A percentile compares a stretch with the other conserved stretches of the same genome.
Conservation (phyloP, 805 yeast species). For the Maudiozyma serrabonitensis region DNA sequence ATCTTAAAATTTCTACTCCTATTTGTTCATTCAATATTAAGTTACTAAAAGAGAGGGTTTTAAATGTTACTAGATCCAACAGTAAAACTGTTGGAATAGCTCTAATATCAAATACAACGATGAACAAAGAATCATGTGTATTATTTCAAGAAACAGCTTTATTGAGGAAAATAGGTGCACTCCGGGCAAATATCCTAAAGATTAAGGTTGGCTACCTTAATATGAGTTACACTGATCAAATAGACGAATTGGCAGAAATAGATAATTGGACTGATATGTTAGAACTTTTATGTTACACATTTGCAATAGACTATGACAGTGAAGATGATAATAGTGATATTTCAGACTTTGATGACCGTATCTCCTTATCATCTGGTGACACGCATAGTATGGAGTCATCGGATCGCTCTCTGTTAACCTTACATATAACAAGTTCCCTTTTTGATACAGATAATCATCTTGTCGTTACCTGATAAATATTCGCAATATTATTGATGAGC, state of each 20-base stretch:
- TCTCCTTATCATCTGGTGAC: constrained; percentile 11
- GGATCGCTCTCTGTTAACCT: constrained; percentile 2
- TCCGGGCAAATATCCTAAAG: constrained; percentile 14
- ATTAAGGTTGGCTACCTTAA: constrained; percentile 28
- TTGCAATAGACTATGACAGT: constrained; percentile 24
- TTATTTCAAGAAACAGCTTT: neutral
- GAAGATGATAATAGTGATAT: constrained; percentile 10
- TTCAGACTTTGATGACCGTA: neutral
- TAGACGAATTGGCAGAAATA: constrained; percentile 25
- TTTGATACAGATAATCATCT: too few species aligned
- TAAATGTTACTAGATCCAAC: too few species aligned
- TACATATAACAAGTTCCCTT: neutral
- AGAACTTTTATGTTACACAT: constrained; percentile 25
- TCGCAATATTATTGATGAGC: too few species aligned
- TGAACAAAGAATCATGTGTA: neutral
- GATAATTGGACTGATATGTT: constrained; percentile 20
- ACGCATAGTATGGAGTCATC: neutral
- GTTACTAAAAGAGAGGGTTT: too few species aligned
- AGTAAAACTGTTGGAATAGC: too few species aligned
- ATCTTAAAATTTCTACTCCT: neutral
- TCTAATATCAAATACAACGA: neutral
- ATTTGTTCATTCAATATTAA: too few species aligned
- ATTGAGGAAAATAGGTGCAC: neutral
- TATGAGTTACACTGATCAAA: constrained; percentile 23
- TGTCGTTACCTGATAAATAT: too few species aligned